These are phyloP conservation scores for Solanum infundibuliforme DNA, from an alignment of 257 asterid genomes.

Conservation along the genomic window DNA sequence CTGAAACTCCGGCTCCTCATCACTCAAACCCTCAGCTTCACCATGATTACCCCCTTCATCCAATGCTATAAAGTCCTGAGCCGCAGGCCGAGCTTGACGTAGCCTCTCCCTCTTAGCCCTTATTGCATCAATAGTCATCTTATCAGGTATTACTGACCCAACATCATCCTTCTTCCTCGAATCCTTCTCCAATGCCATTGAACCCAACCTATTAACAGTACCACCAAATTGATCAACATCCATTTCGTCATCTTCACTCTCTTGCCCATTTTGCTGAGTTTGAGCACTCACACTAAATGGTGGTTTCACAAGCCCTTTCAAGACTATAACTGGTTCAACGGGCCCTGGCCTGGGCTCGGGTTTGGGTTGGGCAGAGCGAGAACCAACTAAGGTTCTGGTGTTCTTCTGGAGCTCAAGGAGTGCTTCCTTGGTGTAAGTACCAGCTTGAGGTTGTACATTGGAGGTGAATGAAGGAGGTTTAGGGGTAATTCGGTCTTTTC, in stretches of 20 bases:
- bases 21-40: constrained; percentile 90
- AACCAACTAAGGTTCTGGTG: constrained; percentile 59
- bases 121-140: constrained; percentile 63
- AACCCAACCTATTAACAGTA: constrained; percentile 26
- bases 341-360: constrained; percentile 30
- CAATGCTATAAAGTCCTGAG: constrained; percentile 71
- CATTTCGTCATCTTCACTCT: constrained; percentile 20
- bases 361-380: constrained; percentile 37
- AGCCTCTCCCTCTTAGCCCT: constrained; percentile 87
- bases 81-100: constrained; percentile 73
- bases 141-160: constrained; percentile 44
- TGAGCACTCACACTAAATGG: constrained; percentile 24
- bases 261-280: constrained; percentile 10
- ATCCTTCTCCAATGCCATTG: constrained; percentile 32
- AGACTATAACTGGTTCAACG: constrained; percentile 33
- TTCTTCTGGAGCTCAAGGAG: constrained; percentile 94
- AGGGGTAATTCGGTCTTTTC: constrained; percentile 45
- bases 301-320: constrained; percentile 81
- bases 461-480: constrained; percentile 52
- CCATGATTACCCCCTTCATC: constrained; percentile 98
- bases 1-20: constrained; percentile 85
- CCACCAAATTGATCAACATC: constrained; percentile 12
- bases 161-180: constrained; percentile 23
- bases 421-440: constrained; percentile 81
- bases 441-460: constrained; percentile 93